Conservation (phyloP, 2,329 filamentous ascomycete genomes). For the Chrysosporium queenslandicum region DNA sequence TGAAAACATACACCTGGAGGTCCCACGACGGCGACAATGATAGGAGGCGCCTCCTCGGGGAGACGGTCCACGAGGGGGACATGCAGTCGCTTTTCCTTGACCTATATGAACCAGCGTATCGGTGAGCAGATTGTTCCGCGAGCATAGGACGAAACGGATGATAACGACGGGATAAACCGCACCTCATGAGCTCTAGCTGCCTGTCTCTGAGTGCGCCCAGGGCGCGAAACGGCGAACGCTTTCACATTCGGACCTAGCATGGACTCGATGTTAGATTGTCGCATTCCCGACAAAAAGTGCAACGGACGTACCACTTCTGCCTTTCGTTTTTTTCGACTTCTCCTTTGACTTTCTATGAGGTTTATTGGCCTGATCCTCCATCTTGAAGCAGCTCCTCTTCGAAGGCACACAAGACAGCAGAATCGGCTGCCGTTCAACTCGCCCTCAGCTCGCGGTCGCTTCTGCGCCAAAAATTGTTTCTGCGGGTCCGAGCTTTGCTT, state of each 20-base stretch:
- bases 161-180: conserved; percentile 18
- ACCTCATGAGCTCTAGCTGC: conserved; percentile 48
- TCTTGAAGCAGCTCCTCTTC: conserved; percentile 32
- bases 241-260: conserved; percentile 66
- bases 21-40: conserved; percentile 87
- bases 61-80: conserved; percentile 92
- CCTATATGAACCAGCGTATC: conserved; percentile 40
- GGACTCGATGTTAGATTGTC: conserved; percentile 8
- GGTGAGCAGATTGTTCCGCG: conserved; percentile 15
- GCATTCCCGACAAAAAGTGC: neutral
- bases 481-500: conserved; percentile 2
- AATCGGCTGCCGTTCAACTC: neutral
- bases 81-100: conserved; percentile 92
- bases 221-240: conserved; percentile 75
- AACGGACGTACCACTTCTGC: conserved; percentile 15
- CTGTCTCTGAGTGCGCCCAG: conserved; percentile 67
- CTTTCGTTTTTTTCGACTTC: conserved; percentile 54
- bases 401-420: neutral
- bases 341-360: conserved; percentile 80
- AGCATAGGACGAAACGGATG: neutral
- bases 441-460: neutral
- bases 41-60: conserved; percentile 86
- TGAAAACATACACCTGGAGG: conserved; percentile 64
- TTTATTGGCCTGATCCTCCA: conserved; percentile 77
- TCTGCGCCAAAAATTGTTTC: conserved; percentile 9